Percentiles rank a stretch among this genome's conserved stretches.
Evolutionary conservation across 805 yeast species (phyloP).

Genomic region (Kuraishia ogatae): DNA sequence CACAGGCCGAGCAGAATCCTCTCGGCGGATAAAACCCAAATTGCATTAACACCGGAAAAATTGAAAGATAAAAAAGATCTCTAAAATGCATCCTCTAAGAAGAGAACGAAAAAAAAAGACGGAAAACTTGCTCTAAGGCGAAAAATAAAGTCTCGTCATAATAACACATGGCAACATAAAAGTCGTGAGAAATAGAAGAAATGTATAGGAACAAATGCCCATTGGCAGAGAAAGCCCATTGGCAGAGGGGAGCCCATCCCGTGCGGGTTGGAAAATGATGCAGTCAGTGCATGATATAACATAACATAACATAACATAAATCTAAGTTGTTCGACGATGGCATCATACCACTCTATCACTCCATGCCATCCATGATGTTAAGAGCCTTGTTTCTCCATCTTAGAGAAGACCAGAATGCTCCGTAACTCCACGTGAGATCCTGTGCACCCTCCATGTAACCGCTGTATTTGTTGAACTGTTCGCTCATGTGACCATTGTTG

Average conservation of each 20-base stretch:
- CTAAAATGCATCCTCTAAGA: not conserved
- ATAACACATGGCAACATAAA: not conserved
- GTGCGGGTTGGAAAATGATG: no score
- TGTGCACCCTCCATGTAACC: constrained; percentile 88
- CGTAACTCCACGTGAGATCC: constrained; percentile 86
- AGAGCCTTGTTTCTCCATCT: constrained; percentile 49
- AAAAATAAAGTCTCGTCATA: not conserved
- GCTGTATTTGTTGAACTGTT: constrained; percentile 72
- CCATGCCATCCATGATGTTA: constrained; percentile 13
- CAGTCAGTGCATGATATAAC: not conserved
- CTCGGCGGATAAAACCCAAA: not conserved
- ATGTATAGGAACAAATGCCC: no score
- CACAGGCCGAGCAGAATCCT: not conserved
- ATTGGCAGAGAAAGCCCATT: no score
- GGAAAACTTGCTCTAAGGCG: not conserved
- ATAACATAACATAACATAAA: not conserved
- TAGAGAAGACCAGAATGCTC: constrained; percentile 63
- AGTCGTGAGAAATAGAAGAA: not conserved
- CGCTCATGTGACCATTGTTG: constrained; percentile 69
- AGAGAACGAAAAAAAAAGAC: not conserved
- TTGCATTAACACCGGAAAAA: not conserved
- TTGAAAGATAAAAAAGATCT: not conserved
- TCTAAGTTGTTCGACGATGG: not conserved
- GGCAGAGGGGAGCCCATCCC: no score
- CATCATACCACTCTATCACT: not conserved